Conservation (phyloP, 192 early-diverging fungal species). For the Gaertneriomyces sp. region DNA sequence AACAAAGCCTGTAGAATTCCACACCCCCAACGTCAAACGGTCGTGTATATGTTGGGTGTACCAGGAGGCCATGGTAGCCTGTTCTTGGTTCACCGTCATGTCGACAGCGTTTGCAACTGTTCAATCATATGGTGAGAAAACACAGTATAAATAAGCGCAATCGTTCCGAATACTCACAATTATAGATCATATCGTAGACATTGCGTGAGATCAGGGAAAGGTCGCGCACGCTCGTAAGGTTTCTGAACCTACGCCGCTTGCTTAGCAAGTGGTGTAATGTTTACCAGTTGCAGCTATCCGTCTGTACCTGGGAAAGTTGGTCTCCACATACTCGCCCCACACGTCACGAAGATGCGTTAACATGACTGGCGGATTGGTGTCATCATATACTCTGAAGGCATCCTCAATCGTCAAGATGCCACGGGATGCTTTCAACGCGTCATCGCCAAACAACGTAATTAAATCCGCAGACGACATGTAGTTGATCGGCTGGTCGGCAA, state of each 20-base stretch:
- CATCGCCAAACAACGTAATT: not conserved
- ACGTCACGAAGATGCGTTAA: not conserved
- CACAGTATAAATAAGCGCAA: not conserved
- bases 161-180: not conserved
- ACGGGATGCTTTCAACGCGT: not conserved
- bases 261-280: not conserved
- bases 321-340: not conserved
- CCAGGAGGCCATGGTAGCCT: not conserved
- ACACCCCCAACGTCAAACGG: not conserved
- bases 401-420: not conserved
- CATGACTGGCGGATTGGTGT: not conserved
- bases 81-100: not conserved
- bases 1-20: slow-evolving; percentile 1
- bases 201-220: not conserved
- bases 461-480: not conserved
- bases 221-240: not conserved
- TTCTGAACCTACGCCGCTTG: not conserved
- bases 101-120: slow-evolving; percentile 5
- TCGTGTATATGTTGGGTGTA: not conserved
- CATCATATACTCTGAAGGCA: not conserved
- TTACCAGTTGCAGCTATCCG: not conserved
- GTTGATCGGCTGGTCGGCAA: not conserved
- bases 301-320: not conserved
- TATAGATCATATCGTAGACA: not conserved
- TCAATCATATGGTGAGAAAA: not conserved